These are phyloP conservation scores for Amaranthus tricolor DNA, from an alignment of 179 eudicot species.

Conservation along the genomic window DNA sequence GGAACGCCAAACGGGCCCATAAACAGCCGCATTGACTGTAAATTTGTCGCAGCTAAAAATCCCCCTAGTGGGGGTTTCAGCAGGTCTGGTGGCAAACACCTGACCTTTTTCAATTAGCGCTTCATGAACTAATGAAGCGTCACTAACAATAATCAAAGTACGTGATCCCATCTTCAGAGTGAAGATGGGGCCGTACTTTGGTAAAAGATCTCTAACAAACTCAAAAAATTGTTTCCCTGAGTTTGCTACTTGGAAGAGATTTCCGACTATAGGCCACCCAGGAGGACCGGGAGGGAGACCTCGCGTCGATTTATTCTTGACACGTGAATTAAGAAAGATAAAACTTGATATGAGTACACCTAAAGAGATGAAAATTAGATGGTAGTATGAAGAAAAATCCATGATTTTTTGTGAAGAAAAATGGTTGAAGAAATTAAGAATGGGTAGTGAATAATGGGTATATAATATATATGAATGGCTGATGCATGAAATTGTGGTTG, in stretches of 20 bases:
- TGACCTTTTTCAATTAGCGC: conserved; percentile 66
- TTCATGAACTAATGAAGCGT: conserved; percentile 57
- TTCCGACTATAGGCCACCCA: conserved; percentile 73
- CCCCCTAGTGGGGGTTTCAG: conserved; percentile 68
- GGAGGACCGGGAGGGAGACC: conserved; percentile 73
- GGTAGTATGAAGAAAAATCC: conserved; percentile 32
- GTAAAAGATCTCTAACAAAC: conserved; percentile 54
- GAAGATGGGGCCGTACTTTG: conserved; percentile 69
- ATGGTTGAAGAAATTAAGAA: background rate
- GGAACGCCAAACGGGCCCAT: conserved; percentile 84
- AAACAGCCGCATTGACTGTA: conserved; percentile 67
- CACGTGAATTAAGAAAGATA: background rate
- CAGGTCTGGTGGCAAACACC: conserved; percentile 64
- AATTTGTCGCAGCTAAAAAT: conserved; percentile 77
- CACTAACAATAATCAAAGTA: conserved; percentile 63
- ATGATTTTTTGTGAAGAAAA: background rate
- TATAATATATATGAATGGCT: background rate
- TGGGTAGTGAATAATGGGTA: background rate
- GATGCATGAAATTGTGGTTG: conserved; percentile 20
- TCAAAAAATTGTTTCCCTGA: conserved; percentile 80
- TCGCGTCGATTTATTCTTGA: conserved; percentile 23
- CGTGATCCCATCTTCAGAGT: conserved; percentile 80
- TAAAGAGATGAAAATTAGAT: conserved; percentile 38
- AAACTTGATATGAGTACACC: conserved; percentile 37
- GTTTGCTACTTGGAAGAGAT: conserved; percentile 67